A percentile compares a stretch with the other conserved stretches of the same genome.
These are phyloP conservation scores for Melastoma malabathricum DNA, from an alignment of 345 rosid genomes.

Conservation along the genomic window DNA sequence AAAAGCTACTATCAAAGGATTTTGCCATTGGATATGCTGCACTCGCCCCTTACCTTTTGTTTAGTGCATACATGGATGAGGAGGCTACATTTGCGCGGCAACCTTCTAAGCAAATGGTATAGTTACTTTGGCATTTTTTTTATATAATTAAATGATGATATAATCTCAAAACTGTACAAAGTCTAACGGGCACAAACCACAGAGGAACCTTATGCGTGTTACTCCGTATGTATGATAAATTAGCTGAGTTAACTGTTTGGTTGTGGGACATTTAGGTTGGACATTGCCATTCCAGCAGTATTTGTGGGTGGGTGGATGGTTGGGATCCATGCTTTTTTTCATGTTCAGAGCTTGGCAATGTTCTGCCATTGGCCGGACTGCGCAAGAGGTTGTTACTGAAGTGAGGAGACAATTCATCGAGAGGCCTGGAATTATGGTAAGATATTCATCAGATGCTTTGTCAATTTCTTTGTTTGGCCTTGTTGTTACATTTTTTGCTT, in stretches of 20 bases:
- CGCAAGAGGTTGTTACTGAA: slow-evolving; percentile 99
- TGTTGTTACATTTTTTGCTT: slow-evolving; percentile 7
- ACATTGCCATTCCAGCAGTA: too few species aligned
- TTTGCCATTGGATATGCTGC: slow-evolving; percentile 99
- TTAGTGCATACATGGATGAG: slow-evolving; percentile 99
- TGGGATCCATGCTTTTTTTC: slow-evolving; percentile 94
- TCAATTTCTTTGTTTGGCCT: slow-evolving; percentile 15
- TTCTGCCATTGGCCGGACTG: slow-evolving; percentile 92
- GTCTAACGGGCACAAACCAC: too few species aligned
- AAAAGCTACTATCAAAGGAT: too few species aligned
- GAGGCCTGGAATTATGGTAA: slow-evolving; percentile 99
- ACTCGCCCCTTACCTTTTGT: slow-evolving; percentile 94
- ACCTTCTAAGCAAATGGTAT: slow-evolving; percentile 75
- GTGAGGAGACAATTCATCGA: slow-evolving; percentile 96
- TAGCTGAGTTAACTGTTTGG: too few species aligned
- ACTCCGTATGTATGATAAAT: too few species aligned
- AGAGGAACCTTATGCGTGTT: too few species aligned
- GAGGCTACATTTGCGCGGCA: slow-evolving; percentile 66
- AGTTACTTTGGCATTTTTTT: too few species aligned
- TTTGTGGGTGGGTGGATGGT: too few species aligned
- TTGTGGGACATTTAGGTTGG: slow-evolving; percentile 42
- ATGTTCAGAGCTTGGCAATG: slow-evolving; percentile 95
- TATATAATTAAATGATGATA: too few species aligned
- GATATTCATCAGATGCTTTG: slow-evolving; percentile 18
- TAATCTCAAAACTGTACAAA: too few species aligned